A percentile compares a stretch with the other conserved stretches of the same genome.
phyloP scores from a whole-genome alignment of 2,329 filamentous ascomycete genomes.

The Fusarium albidum region DNA sequence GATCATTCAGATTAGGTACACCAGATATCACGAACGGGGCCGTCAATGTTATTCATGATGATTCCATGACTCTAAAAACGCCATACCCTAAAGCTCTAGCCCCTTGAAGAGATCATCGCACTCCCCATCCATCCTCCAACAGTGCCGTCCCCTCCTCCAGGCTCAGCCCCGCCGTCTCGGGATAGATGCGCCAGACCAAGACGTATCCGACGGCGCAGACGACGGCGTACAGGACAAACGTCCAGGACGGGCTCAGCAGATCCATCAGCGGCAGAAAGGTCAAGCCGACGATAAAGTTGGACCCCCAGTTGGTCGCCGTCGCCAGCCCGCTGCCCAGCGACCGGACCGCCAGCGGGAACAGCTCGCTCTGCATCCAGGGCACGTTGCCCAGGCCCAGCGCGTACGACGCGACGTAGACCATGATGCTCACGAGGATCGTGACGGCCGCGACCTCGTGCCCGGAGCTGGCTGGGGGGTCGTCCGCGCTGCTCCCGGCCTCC shows the following conservation, averaged over 20 bases:
- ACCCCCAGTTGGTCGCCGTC: slow-evolving; percentile 85
- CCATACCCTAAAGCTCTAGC: neutral
- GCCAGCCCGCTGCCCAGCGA: slow-evolving; percentile 76
- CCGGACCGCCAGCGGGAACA: slow-evolving; percentile 81
- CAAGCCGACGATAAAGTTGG: slow-evolving; percentile 85
- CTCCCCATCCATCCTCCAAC: slow-evolving; percentile 77
- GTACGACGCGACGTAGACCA: slow-evolving; percentile 85
- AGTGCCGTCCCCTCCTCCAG: slow-evolving; percentile 82
- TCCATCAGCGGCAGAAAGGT: slow-evolving; percentile 93
- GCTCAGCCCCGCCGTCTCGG: slow-evolving; percentile 83
- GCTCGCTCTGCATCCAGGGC: slow-evolving; percentile 94
- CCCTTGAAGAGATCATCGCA: slow-evolving; percentile 50
- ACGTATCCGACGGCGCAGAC: slow-evolving; percentile 76
- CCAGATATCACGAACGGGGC: neutral
- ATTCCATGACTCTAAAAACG: neutral
- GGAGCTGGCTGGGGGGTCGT: slow-evolving; percentile 19
- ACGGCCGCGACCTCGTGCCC: slow-evolving; percentile 50
- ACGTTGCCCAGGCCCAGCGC: slow-evolving; percentile 90
- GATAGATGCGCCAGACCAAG: slow-evolving; percentile 78
- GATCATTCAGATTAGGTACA: neutral
- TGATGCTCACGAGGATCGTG: slow-evolving; percentile 77
- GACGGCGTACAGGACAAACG: slow-evolving; percentile 80
- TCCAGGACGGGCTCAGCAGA: slow-evolving; percentile 73
- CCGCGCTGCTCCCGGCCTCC: slow-evolving; percentile 27
- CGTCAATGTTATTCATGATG: slow-evolving; percentile 5